Evolutionary conservation across 768 basidiomycete genomes (phyloP).

Genomic region (Amanita molliuscula): DNA sequence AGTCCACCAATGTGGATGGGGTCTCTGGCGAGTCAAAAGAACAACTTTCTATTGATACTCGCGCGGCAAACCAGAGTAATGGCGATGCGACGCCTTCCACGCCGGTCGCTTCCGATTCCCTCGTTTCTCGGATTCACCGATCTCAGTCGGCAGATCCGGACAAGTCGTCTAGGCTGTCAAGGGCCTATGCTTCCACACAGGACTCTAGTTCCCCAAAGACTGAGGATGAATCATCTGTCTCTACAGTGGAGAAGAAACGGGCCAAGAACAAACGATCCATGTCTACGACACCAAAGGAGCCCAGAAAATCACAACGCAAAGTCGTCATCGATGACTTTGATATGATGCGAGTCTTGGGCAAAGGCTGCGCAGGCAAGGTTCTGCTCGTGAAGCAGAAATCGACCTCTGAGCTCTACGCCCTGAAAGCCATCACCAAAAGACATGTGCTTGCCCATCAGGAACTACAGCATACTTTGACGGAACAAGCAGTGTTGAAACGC

Average conservation of each 20-base stretch:
- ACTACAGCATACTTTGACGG: conserved; percentile 90
- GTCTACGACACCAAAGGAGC: conserved; percentile 33
- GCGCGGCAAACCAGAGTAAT: conserved; percentile 10
- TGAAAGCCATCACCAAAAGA: conserved; percentile 97
- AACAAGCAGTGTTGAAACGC: conserved; percentile 89
- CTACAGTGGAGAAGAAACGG: conserved; percentile 28
- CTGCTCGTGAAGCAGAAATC: conserved; percentile 78
- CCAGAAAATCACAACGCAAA: conserved; percentile 55
- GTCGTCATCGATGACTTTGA: conserved; percentile 89
- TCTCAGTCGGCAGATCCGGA: conserved; percentile 80
- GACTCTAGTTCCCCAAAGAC: conserved; percentile 50
- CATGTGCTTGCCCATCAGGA: conserved; percentile 97
- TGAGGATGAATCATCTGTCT: conserved; percentile 66
- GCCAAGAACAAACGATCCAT: conserved; percentile 26
- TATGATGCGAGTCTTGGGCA: conserved; percentile 93
- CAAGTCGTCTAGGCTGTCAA: conserved; percentile 45
- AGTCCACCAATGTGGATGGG: neutral
- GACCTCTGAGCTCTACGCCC: conserved; percentile 67
- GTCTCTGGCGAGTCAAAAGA: conserved; percentile 16
- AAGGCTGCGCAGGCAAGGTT: conserved; percentile 96
- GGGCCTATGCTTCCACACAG: conserved; percentile 41
- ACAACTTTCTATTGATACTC: conserved; percentile 19
- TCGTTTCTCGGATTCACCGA: conserved; percentile 46
- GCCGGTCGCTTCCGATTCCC: conserved; percentile 25
- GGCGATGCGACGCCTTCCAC: conserved; percentile 19